Percentiles rank a stretch among this genome's conserved stretches.
Evolutionary conservation across 208 protist genomes (phyloP).

Genomic region (Novymonas esmeraldas): DNA sequence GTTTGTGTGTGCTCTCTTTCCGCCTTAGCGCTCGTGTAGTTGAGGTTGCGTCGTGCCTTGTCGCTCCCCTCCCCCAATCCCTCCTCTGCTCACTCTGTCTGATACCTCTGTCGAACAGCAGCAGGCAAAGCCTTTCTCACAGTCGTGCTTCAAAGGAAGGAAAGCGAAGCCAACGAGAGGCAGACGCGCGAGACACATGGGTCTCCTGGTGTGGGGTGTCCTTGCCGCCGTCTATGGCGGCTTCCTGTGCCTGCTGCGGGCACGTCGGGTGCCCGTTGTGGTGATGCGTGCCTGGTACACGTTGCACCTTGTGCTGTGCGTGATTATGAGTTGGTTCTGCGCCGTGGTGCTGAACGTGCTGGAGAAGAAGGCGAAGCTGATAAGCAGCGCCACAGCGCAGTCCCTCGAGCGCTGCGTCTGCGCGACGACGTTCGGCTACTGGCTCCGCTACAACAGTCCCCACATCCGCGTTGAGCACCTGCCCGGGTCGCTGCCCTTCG

Average conservation of each 20-base stretch:
- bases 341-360: constrained; percentile 29
- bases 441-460: constrained; percentile 47
- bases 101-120: no score
- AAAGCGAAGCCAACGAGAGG: neutral
- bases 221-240: constrained; percentile 39
- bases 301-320: constrained; percentile 40
- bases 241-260: constrained; percentile 51
- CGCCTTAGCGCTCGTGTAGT: no score
- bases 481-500: constrained; percentile 58
- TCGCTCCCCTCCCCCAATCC: no score
- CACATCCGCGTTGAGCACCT: constrained; percentile 72
- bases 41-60: no score
- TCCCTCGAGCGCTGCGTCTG: constrained; percentile 43
- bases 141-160: no score
- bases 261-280: constrained; percentile 47
- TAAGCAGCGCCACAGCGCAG: constrained; percentile 32
- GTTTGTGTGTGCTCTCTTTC: no score
- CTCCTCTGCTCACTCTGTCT: no score
- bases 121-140: no score
- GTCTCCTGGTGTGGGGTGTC: constrained; percentile 2
- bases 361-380: constrained; percentile 27
- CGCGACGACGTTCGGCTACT: constrained; percentile 45
- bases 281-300: constrained; percentile 73
- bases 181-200: neutral
- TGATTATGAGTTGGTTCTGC: constrained; percentile 38